Evolutionary conservation across 805 yeast genomes (phyloP).

Genomic region (Pichia californica): DNA sequence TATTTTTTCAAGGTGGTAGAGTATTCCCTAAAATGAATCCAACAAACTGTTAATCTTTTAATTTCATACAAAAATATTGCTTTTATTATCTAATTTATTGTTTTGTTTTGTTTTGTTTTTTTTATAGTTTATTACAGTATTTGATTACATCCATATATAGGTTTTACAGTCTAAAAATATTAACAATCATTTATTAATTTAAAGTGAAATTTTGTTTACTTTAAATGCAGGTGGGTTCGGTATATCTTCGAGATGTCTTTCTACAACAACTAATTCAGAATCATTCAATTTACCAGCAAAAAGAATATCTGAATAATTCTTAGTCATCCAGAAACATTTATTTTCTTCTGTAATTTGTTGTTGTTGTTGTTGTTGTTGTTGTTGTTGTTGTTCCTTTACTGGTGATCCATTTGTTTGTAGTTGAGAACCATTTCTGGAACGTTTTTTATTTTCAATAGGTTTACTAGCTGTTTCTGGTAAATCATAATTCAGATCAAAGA

Average conservation of each 20-base stretch:
- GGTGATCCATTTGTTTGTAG: slow-evolving; percentile 3
- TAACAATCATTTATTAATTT: background rate
- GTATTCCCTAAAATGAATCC: slow-evolving; percentile 36
- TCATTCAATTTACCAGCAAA: slow-evolving; percentile 47
- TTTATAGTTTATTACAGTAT: no score
- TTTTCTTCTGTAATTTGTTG: slow-evolving; percentile 21
- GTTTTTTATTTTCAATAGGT: slow-evolving; percentile 21
- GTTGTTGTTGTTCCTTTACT: slow-evolving; percentile 2
- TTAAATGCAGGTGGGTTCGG: slow-evolving; percentile 61
- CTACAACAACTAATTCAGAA: slow-evolving; percentile 64
- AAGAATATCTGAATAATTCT: slow-evolving; percentile 68
- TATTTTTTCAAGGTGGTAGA: slow-evolving; percentile 63
- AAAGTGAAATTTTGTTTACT: slow-evolving; percentile 41
- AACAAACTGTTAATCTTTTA: no score
- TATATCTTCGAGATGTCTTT: slow-evolving; percentile 57
- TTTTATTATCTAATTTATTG: no score
- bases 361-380: slow-evolving; percentile 5
- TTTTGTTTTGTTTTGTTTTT: no score
- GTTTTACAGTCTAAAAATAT: background rate
- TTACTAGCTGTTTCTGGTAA: background rate
- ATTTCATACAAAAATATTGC: no score
- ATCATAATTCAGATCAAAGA: slow-evolving; percentile 46
- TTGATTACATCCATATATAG: background rate
- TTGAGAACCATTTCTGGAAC: slow-evolving; percentile 28
- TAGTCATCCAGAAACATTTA: slow-evolving; percentile 65